A percentile compares a stretch with the other conserved stretches of the same genome.
These are phyloP conservation scores for Solanum bulbocastanum DNA, from an alignment of 257 asterid species.

Conservation along the genomic window DNA sequence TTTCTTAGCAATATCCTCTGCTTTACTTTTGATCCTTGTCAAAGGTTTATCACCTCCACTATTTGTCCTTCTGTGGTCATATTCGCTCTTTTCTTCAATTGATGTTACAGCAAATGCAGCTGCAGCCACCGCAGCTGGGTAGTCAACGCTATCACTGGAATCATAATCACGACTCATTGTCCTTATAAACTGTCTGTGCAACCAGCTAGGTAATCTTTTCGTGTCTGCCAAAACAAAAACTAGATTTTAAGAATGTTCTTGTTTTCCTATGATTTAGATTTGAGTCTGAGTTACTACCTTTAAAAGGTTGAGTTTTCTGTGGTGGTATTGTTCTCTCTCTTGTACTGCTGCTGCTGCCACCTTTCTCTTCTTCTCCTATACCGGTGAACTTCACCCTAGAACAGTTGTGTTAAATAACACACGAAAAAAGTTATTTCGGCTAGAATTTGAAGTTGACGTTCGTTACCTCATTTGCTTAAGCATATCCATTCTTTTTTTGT, in stretches of 20 bases:
- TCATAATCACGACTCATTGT: conserved; percentile 47
- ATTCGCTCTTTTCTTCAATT: conserved; percentile 36
- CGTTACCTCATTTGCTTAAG: conserved; percentile 56
- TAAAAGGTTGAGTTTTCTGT: conserved; percentile 30
- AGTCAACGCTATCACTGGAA: conserved; percentile 24
- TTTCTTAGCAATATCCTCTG: conserved; percentile 11
- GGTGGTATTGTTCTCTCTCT: conserved; percentile 28
- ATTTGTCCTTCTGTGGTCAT: conserved; percentile 9
- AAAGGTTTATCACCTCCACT: conserved; percentile 19
- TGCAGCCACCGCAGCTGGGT: conserved; percentile 73
- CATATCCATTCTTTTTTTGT: conserved; percentile 37
- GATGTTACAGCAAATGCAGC: conserved; percentile 78
- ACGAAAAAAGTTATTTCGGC: background rate
- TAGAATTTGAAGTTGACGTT: background rate
- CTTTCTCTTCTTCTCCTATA: conserved; percentile 21
- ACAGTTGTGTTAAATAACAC: background rate
- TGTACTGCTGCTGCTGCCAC: conserved; percentile 22
- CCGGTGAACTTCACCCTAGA: conserved; percentile 30
- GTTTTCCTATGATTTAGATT: background rate
- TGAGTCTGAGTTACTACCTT: conserved; percentile 19
- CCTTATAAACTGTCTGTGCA: conserved; percentile 49
- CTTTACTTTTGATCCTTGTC: conserved; percentile 27
- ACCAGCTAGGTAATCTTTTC: conserved; percentile 48
- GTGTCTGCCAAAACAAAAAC: conserved; percentile 35
- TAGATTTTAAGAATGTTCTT: background rate